These are phyloP conservation scores for Gillenia trifoliata DNA, from an alignment of 306 rosid genomes.

Conservation along the genomic window DNA sequence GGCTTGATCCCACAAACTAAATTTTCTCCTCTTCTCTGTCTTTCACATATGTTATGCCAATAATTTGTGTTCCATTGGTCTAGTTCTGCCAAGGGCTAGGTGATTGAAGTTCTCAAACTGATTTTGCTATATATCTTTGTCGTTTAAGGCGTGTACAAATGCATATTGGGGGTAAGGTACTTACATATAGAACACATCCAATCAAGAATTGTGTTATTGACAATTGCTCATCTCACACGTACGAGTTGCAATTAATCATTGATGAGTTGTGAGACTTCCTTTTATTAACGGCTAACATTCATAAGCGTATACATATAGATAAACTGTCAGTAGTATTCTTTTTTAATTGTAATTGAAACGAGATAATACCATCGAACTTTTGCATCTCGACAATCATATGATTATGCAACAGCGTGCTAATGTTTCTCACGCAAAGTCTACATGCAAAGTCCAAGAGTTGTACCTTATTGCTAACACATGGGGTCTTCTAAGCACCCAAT, in stretches of 20 bases:
- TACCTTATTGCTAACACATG: background rate
- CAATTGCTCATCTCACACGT: too few relatives aligned
- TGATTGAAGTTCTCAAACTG: conserved; percentile 18
- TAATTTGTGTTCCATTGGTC: conserved; percentile 12
- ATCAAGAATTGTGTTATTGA: background rate
- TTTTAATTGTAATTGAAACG: conserved; percentile 6
- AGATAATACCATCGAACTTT: conserved; percentile 18
- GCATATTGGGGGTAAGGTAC: background rate
- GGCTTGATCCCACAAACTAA: background rate
- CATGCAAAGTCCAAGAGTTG: conserved; percentile 12
- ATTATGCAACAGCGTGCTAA: conserved; percentile 10
- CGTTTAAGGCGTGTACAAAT: conserved; percentile 30
- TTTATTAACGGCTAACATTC: too few relatives aligned
- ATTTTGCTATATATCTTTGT: conserved; percentile 33
- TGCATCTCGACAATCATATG: conserved; percentile 8
- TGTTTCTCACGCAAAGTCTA: conserved; percentile 14
- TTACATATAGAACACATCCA: conserved; percentile 22
- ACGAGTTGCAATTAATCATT: too few relatives aligned
- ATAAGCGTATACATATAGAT: background rate
- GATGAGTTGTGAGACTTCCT: too few relatives aligned
- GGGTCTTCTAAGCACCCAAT: conserved; percentile 12
- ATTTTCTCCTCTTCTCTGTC: background rate
- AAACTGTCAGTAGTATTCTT: too few relatives aligned
- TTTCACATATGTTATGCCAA: background rate
- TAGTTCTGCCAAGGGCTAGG: conserved; percentile 25